These are phyloP conservation scores for Corymbia citriodora DNA, from an alignment of 441 rosid genomes.

Conservation along the genomic window DNA sequence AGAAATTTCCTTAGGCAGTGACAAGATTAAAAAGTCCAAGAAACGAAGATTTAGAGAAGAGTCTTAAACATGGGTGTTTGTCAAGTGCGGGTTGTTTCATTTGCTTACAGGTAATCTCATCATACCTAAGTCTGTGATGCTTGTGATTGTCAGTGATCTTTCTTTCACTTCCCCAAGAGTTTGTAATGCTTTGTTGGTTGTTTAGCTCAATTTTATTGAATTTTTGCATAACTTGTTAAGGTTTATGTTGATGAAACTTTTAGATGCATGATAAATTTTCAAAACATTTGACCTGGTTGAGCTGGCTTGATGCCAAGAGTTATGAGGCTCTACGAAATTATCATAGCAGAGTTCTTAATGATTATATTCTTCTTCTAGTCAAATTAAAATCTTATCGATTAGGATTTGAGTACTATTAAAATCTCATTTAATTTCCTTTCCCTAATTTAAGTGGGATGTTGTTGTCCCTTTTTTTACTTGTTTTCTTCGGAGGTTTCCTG, in stretches of 20 bases:
- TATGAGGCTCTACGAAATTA: not conserved
- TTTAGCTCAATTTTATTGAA: not conserved
- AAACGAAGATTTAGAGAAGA: slow-evolving; percentile 21
- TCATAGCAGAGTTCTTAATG: not conserved
- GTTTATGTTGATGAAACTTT: not conserved
- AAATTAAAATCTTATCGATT: not conserved
- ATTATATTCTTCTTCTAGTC: not conserved
- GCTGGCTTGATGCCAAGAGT: not conserved
- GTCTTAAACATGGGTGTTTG: slow-evolving; percentile 3
- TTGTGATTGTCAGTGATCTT: not conserved
- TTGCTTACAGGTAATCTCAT: not conserved
- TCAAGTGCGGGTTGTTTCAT: not conserved
- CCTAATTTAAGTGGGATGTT: not conserved
- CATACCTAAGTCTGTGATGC: not conserved
- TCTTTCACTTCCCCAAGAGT: not conserved
- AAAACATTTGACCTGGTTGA: not conserved
- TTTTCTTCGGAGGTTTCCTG: not conserved
- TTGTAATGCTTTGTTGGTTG: not conserved
- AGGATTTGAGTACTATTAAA: not conserved
- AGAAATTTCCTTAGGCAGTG: slow-evolving; percentile 1
- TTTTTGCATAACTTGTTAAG: not conserved
- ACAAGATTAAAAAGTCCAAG: slow-evolving; percentile 28
- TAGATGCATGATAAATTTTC: not conserved
- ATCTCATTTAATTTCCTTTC: not conserved
- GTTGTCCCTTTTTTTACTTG: not conserved